These are phyloP conservation scores for Murraya paniculata DNA, from an alignment of 345 rosid genomes.

Conservation along the genomic window DNA sequence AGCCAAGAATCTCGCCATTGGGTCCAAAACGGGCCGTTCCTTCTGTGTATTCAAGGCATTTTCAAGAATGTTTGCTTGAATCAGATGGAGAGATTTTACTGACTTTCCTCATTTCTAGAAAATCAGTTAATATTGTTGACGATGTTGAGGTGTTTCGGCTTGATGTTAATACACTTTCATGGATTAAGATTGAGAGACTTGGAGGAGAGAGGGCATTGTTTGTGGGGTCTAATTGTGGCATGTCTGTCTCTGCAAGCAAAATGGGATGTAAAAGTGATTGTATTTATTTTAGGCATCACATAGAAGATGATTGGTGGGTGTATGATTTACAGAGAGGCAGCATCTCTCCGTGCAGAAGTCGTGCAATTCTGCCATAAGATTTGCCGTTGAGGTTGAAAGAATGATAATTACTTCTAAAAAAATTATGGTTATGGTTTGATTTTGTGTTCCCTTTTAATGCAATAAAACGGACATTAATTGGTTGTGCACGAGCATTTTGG, in stretches of 20 bases:
- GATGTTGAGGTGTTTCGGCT: background rate
- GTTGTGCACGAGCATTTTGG: too few relatives aligned
- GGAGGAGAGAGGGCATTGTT: background rate
- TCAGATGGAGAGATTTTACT: background rate
- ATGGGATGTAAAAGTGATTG: background rate
- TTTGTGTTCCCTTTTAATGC: too few relatives aligned
- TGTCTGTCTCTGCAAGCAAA: background rate
- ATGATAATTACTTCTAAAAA: too few relatives aligned
- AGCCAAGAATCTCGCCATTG: background rate
- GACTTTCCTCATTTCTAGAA: background rate
- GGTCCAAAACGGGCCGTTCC: background rate
- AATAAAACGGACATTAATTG: too few relatives aligned
- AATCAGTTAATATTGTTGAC: background rate
- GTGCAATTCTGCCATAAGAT: background rate
- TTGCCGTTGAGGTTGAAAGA: background rate
- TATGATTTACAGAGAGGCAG: background rate
- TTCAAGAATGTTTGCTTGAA: background rate
- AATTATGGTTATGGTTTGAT: too few relatives aligned
- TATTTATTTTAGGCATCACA: background rate
- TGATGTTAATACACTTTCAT: background rate
- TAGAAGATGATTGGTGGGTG: background rate
- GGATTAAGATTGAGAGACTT: background rate
- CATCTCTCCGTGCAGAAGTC: background rate
- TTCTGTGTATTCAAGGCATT: background rate
- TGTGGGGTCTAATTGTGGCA: background rate